phyloP scores from a whole-genome alignment of 176 grass and related monocot species.

The Eleusine coracana region DNA sequence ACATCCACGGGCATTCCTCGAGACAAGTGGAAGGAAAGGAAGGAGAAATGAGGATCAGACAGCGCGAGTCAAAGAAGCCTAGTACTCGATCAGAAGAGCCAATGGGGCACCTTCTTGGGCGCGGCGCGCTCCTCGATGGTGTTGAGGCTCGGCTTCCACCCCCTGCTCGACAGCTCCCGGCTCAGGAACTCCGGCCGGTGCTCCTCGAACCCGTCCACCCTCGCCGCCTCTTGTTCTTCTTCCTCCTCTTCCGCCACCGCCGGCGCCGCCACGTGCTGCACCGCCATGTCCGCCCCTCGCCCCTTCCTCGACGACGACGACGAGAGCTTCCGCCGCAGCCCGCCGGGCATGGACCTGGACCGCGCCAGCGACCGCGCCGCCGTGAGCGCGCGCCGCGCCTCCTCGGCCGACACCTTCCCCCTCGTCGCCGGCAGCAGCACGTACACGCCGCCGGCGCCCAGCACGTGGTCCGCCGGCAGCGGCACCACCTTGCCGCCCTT shows the following conservation, averaged over 20 bases:
- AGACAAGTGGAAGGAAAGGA: not conserved
- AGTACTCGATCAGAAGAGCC: constrained; percentile 59
- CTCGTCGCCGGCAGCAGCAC: constrained; percentile 69
- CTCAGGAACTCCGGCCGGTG: constrained; percentile 64
- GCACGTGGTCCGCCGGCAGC: constrained; percentile 77
- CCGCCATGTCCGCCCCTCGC: not conserved
- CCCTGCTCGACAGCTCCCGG: constrained; percentile 73
- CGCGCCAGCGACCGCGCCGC: constrained; percentile 56
- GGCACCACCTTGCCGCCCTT: constrained; percentile 50
- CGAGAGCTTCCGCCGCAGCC: constrained; percentile 47
- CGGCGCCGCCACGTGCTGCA: not conserved
- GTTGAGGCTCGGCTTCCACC: constrained; percentile 85
- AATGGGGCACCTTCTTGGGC: constrained; percentile 74
- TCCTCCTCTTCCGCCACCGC: not conserved
- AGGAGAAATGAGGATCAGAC: not conserved
- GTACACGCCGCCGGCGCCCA: constrained; percentile 71
- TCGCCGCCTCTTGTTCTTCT: not conserved
- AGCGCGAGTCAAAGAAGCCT: constrained; percentile 35
- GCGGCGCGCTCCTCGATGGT: constrained; percentile 77
- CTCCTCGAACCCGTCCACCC: constrained; percentile 51
- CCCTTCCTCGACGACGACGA: constrained; percentile 28
- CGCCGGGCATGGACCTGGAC: constrained; percentile 50
- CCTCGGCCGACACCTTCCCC: constrained; percentile 67
- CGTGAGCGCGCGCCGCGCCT: constrained; percentile 65
- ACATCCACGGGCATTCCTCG: constrained; percentile 19